Conservation (phyloP, 73 alveolate species). For the Paramecium primaurelia region DNA sequence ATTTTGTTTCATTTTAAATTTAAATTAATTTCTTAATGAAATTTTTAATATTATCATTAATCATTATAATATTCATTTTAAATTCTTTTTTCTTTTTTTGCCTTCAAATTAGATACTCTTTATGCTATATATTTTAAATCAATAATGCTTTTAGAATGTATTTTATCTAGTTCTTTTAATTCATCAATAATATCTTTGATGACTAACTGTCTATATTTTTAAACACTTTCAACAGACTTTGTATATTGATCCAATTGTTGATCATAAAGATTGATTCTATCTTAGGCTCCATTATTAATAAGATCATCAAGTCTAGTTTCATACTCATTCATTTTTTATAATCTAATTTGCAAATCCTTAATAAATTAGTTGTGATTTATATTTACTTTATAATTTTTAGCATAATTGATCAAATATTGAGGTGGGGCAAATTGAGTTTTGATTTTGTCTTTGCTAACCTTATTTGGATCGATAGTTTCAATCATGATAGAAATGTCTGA, state of each 20-base stretch:
- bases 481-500: background rate
- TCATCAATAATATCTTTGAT: constrained; percentile 18
- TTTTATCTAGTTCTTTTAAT: constrained; percentile 28
- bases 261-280: background rate
- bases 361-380: background rate
- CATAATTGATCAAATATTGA: constrained; percentile 5
- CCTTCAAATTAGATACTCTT: background rate
- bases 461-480: background rate
- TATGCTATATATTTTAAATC: constrained; percentile 27
- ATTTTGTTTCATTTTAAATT: background rate
- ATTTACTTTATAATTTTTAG: constrained; percentile 5
- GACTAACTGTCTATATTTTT: background rate
- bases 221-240: background rate
- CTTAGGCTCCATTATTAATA: constrained; percentile 4
- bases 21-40: background rate
- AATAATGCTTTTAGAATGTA: constrained; percentile 1
- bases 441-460: background rate
- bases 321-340: background rate
- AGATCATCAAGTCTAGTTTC: background rate
- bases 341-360: background rate
- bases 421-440: constrained; percentile 16
- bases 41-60: background rate
- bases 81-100: constrained; percentile 9
- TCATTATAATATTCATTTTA: constrained; percentile 21
- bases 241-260: background rate